Evolutionary conservation across 2,329 filamentous ascomycete genomes (phyloP), one percentile per base, ranked within the genome.

Genomic region (Aspergillus arachidicola): DNA sequence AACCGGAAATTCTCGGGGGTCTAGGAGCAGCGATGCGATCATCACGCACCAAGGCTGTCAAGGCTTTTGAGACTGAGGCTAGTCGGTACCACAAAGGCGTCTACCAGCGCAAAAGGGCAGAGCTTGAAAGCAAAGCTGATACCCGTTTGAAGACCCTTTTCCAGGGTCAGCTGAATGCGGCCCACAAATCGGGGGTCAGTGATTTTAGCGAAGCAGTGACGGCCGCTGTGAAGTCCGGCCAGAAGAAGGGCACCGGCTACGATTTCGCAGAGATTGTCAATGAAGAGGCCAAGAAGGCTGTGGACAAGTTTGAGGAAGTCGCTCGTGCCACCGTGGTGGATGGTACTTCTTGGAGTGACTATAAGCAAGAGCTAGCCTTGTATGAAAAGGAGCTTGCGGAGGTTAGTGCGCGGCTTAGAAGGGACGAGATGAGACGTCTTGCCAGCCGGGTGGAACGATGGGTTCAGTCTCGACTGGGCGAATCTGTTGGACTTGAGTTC

Each of bases 21-120:
- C 84, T 99, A 7, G 95, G 95, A 48, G 78, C 82, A 14, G 86
- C 86, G 0, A 94, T 96, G 81, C 89, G 88, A 60, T 80, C 82
- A 36, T 89, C 94, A 7, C 88, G 96, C 46, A 81, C 84, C 51
- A 90, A 90, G 70, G 89, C 91, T 36, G 82, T 97, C 64, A 90
- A 90, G 71, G 88, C 88, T n/a, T 99, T 99, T 72, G 93, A 97
- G 75, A 87, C 86, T 0, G 93, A 96, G 75, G 95, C 95, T 1
- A 94, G 94, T 75, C 86, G 95, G 66, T 99, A 99, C 76, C 95
- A 98, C 83, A 98, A 98, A 81, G 93, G 91, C 21, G 95, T 99
- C 19, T 99, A 95, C 78, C 85, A 88, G 68, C 87, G 92, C 62
- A 99, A 99, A 81, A 88, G 88, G 66, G 84, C 87, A 2, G 95